phyloP scores from a whole-genome alignment of 2,329 filamentous ascomycete genomes.

The Fusarium nelsonii region DNA sequence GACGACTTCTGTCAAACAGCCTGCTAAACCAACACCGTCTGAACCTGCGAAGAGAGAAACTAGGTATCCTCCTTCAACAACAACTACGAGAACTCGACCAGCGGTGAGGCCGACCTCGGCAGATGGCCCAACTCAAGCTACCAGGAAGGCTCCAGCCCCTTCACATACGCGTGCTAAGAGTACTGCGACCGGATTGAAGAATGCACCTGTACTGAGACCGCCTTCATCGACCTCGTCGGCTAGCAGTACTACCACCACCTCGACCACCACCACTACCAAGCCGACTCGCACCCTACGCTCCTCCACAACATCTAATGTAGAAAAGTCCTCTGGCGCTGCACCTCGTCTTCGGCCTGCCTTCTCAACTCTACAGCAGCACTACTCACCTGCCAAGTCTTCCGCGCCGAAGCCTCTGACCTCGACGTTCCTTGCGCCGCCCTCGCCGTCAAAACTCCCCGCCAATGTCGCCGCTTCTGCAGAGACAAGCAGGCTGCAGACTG shows the following conservation, averaged over 20 bases:
- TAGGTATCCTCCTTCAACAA: conserved; percentile 53
- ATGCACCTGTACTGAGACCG: conserved; percentile 50
- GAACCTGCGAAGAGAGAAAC: conserved; percentile 44
- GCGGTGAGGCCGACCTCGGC: conserved; percentile 51
- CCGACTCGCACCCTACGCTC: conserved; percentile 33
- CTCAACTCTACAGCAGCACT: conserved; percentile 74
- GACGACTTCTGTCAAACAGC: conserved; percentile 44
- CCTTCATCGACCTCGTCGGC: conserved; percentile 47
- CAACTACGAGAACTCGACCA: conserved; percentile 48
- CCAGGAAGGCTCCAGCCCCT: conserved; percentile 35
- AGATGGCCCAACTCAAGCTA: conserved; percentile 41
- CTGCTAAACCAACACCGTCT: conserved; percentile 23
- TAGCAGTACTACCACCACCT: conserved; percentile 36
- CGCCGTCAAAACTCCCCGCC: conserved; percentile 70
- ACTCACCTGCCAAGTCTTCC: conserved; percentile 71
- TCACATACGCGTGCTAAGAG: conserved; percentile 52
- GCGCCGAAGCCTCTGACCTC: conserved; percentile 73
- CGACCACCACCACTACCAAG: conserved; percentile 36
- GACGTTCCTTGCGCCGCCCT: conserved; percentile 68
- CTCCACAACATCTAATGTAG: conserved; percentile 35
- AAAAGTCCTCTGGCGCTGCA: conserved; percentile 35
- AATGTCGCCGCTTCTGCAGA: conserved; percentile 71
- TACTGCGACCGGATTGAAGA: conserved; percentile 47
- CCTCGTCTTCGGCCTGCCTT: conserved; percentile 66
- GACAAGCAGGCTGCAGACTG: conserved; percentile 70